Base-by-base conservation (phyloP, 2,329 filamentous ascomycete genomes). In the Ascochyta clinopodiicola region DNA sequence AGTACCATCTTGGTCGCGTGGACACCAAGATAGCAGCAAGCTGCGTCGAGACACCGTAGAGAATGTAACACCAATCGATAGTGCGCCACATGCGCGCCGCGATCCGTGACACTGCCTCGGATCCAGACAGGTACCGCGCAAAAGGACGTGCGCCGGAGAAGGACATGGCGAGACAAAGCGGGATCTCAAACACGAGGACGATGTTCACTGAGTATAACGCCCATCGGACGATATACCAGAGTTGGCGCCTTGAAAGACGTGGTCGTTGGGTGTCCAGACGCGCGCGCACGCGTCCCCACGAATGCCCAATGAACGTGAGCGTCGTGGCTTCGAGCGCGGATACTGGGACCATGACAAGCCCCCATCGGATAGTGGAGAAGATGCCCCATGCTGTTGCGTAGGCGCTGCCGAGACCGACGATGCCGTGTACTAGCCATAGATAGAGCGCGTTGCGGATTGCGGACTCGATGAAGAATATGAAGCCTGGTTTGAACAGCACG, bases 301-400 rank as follows among this genome's bases (percentile, higher is more conserved):
- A 74, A 61, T 91, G 88, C 0, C 88, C 87, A 15, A 89, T 79
- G 64, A 90, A 91, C 0, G 86, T 79, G 0, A 88, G 75, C 0
- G 86, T 80, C 0, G 88, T 88, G 2, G 84, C 84, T 70, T 92
- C 87, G 0, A 91, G 77, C 0, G 87, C 81, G 57, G 86, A 82
- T 0, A 91, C 86, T 0, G 88, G 88, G 0, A 91, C 87, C 88
- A 91, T 92, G 27, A 91, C 77, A 0, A 91, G 77, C 0, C 88
- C 88, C 88, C 88, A 91, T 13, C 88, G 81, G 37, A 91, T 91
- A 0, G 87, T 91, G 51, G 84, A 88, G 76, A 92, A 92, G 9
- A 91, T 79, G 1, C 87, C 86, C 88, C 88, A 92, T 0, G 88
- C 87, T 0, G 88, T 91, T 0, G 87, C 85, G 69, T 91, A 91